Percentiles rank a stretch among this genome's conserved stretches.
These are phyloP conservation scores for Haplosporangium sp. DNA, from an alignment of 371 early-diverging fungal genomes.

Conservation along the genomic window DNA sequence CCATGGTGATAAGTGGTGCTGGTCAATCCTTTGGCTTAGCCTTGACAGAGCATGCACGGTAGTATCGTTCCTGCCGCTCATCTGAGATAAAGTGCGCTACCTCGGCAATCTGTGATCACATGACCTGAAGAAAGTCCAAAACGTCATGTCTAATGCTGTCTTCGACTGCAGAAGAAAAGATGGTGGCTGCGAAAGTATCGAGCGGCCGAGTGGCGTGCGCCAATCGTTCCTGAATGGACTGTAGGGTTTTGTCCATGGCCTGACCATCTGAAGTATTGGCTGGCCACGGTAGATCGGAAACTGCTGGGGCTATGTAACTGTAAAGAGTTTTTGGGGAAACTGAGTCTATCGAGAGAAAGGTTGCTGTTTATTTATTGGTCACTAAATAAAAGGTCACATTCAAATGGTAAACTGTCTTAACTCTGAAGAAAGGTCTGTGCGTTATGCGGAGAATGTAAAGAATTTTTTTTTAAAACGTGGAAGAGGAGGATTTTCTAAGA, in stretches of 20 bases:
- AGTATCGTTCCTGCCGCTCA: constrained; percentile 1
- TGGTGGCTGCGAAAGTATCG: neutral
- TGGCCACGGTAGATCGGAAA: neutral
- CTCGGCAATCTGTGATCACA: neutral
- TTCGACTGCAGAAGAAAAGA: neutral
- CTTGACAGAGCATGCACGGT: neutral
- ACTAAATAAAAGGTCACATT: no score
- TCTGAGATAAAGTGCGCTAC: neutral
- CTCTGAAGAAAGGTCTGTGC: no score
- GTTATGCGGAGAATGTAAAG: no score
- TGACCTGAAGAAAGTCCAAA: neutral
- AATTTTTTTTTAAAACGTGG: no score
- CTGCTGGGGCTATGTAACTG: constrained; percentile 3
- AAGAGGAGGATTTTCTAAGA: neutral
- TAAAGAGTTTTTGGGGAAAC: neutral
- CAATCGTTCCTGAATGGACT: neutral
- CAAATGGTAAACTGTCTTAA: no score
- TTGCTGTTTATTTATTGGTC: no score
- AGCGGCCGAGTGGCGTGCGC: neutral
- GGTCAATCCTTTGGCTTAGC: neutral
- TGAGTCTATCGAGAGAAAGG: neutral
- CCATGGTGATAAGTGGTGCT: neutral
- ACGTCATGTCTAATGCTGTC: neutral
- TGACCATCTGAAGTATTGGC: neutral
- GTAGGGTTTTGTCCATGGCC: neutral